Evolutionary conservation across 352 stramenopile species (phyloP), one percentile per base, ranked within the genome.

Genomic region (Pythium brachiatum): DNA sequence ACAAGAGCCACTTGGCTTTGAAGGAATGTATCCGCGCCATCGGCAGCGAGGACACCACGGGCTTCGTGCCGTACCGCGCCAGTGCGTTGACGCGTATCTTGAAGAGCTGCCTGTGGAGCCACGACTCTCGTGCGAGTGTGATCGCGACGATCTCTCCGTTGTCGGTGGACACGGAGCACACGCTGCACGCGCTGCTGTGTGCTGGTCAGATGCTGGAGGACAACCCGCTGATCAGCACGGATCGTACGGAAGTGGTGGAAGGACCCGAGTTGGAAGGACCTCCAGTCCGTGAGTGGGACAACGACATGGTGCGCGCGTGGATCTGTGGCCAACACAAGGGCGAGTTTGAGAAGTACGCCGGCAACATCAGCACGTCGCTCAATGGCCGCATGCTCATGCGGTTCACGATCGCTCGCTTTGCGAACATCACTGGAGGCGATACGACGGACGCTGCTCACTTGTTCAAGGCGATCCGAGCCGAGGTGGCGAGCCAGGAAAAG

Each of bases 11-110:
- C 27, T 56, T 92, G 53, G 83, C 83, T 20, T 62, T 96, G 20
- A 96, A 96, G 63, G 78, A 94, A 43, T 94, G 85, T 36, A 79
- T 95, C 53, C 76, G 83, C 7, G 87, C 87, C 16, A 76, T 92
- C 26, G 83, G 80, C 0, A 64, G 71, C 29, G 75, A 87, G 36
- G 79, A 88, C 58, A 76, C 32, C 18, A 79, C 72, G 2, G 76
- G 73, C 1, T 88, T 78, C 43, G 76, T 94, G 18, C 83, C 84
- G 23, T 94, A 91, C 60, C 74, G 86, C 2, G 66, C 77, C 12
- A 91, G 77, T 48, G 81, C 79, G 31, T 69, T 96, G 20, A 95
- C 87, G 2, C 81, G 79, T 7, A 81, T 95, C 18, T 66, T 96
- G 29, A 90, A 91, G 57, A 70, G 73, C 56, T 93, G 81, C 29